Evolutionary conservation across 177 flowering plant species (phyloP), one percentile per base, ranked within the genome.

Genomic region (Vitis hybrid): DNA sequence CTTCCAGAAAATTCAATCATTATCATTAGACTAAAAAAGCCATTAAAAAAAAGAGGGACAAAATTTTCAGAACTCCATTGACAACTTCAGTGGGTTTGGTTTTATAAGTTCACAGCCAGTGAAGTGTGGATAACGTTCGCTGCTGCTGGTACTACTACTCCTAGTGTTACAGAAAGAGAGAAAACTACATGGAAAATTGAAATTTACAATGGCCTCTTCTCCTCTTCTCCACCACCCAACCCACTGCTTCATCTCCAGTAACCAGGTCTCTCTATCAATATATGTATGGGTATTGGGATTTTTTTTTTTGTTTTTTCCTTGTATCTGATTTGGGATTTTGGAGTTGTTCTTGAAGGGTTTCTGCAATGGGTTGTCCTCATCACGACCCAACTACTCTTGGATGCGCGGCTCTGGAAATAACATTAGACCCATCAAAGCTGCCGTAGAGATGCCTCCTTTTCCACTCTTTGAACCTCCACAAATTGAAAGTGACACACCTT

Each of bases 391-490:
- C 50, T 55, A 57, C 66, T 31, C 72, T 9, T 70, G 71, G 14
- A 26, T 50, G 49, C 45, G 22, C 60, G 57, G 59, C 65, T 8
- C 52, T 49, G 13, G 55, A 51, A 69, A 63, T 22, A 65, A 57
- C 45, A 3, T 76, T 22, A 65, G 70, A 66, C 81, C 86, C 73
- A 76, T 78, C 65, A 86, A 61, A 68, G 89, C 85, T 73, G 52
- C 82, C n/a, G 65, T 68, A 14, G 85, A 71, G 22, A 33, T 76
- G 19, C 75, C 87, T 65, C 74, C 87, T 2, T 86, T 77, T 61
- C 86, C 84, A 51, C 56, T 87, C 8, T 77, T 85, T 45, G 85
- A 84, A 56, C 75, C 82, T 76, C 80, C 83, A 50, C 61, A 73
- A 22, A 52, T 64, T 13, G 76, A 85, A 10, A 39, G 8, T 39